Base-by-base conservation (phyloP, 2,329 filamentous ascomycete species). In the Beauveria asiatica region DNA sequence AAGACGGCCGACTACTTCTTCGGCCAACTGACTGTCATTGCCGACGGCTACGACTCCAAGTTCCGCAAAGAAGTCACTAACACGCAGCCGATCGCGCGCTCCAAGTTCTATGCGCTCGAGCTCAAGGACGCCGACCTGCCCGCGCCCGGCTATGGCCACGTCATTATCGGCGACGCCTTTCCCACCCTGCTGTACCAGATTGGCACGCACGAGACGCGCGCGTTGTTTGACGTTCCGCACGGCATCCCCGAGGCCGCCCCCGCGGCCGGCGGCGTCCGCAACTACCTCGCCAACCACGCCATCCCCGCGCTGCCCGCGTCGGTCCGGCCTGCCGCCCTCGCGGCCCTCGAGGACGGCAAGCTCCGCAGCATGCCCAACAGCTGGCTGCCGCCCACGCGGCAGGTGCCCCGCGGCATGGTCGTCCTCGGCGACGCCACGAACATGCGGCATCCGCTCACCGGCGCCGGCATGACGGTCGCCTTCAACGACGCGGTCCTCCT, bases 401-500 rank as follows among this genome's bases (percentile, higher is more conserved):
- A 88, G 62, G 68, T 68, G 3, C 62, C 69, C 49, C 74, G 74
- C 50, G 88, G 89, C 70, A 82, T 96, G 62, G 80, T 96, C 53
- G 78, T 99, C 41, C 81, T 97, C 9, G 94, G 94, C 62, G 94
- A 99, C 72, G 93, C 94, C 16, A 87, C 96, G 81, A 99, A 99
- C 78, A 99, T 99, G 94, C 89, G 94, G n/a, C 94, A 99, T 75
- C 94, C 94, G 1, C 81, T 99, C 13, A 99, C 94, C 0, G 94
- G 94, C 57, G 94, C 94, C 65, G 94, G 94, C 67, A 99, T 99
- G 94, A 97, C 93, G 0, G 94, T 97, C 1, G 94, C 91, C 1
- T 89, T 99, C 74, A 96, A 93, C 75, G 94, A 99, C 70, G 92
- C 90, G 1, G 82, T 94, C 11, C 75, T 95, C 1, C 81, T 99